Percentiles rank a stretch among this genome's conserved stretches.
Evolutionary conservation across 495 filamentous ascomycete genomes (phyloP).

Genomic region (Neurospora tetraspora): DNA sequence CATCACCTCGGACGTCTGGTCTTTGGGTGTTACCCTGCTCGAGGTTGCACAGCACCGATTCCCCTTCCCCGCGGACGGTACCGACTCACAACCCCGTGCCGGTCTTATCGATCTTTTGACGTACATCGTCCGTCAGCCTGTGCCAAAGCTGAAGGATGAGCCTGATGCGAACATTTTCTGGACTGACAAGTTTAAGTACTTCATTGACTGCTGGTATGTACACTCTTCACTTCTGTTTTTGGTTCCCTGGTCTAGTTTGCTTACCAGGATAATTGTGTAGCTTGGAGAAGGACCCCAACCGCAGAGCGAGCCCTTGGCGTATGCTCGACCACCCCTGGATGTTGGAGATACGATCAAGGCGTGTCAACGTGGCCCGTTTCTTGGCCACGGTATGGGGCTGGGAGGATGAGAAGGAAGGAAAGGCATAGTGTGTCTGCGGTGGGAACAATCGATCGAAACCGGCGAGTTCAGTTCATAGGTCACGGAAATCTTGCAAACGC

Average conservation of each 20-base stretch:
- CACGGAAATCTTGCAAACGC: neutral
- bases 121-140: conserved; percentile 92
- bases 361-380: conserved; percentile 93
- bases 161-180: conserved; percentile 70
- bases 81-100: conserved; percentile 75
- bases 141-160: conserved; percentile 94
- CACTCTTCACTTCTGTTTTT: neutral
- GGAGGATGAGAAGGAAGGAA: conserved; percentile 38
- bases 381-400: conserved; percentile 92
- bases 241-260: neutral
- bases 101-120: conserved; percentile 91
- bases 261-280: conserved; percentile 31
- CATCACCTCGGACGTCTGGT: conserved; percentile 98
- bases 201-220: conserved; percentile 97
- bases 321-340: conserved; percentile 99
- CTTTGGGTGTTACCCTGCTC: conserved; percentile 85
- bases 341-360: conserved; percentile 86
- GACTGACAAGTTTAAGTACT: conserved; percentile 97
- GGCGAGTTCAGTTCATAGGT: neutral
- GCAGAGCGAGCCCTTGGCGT: conserved; percentile 89
- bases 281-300: conserved; percentile 82
- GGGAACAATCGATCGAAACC: neutral
- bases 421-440: neutral
- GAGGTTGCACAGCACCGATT: conserved; percentile 98
- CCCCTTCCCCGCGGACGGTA: conserved; percentile 93